Evolutionary conservation across 495 filamentous ascomycete species (phyloP).

Genomic region (Monascus purpureus): DNA sequence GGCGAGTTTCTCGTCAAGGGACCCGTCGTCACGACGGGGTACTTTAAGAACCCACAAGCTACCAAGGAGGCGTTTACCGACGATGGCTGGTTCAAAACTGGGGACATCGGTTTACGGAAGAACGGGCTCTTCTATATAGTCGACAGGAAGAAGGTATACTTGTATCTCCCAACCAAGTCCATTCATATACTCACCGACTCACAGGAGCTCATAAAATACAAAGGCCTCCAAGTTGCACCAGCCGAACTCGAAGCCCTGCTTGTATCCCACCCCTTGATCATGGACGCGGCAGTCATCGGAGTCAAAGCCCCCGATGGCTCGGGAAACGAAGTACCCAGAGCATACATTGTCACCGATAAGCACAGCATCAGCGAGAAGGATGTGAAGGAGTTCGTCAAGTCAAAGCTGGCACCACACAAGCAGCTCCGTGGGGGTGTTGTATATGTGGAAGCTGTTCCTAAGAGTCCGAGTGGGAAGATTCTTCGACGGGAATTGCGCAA

Average conservation of each 20-base stretch:
- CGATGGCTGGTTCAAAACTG: conserved; percentile 46
- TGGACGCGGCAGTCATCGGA: conserved; percentile 61
- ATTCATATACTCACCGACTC: too few relatives aligned
- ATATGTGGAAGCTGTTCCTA: conserved; percentile 8
- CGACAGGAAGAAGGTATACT: conserved; percentile 43
- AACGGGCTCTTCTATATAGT: conserved; percentile 39
- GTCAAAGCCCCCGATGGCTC: conserved; percentile 41
- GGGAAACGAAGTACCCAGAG: conserved; percentile 60
- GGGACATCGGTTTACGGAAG: conserved; percentile 39
- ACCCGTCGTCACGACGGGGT: conserved; percentile 30
- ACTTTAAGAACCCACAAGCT: conserved; percentile 36
- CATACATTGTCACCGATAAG: conserved; percentile 48
- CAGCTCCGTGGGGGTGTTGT: conserved; percentile 9
- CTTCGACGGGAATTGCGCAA: conserved; percentile 8
- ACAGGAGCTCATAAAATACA: conserved; percentile 64
- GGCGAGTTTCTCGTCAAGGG: conserved; percentile 58
- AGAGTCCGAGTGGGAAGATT: conserved; percentile 10
- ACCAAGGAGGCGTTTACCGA: conserved; percentile 34
- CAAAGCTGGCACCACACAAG: conserved; percentile 7
- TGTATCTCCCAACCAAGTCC: too few relatives aligned
- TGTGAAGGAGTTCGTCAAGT: conserved; percentile 18
- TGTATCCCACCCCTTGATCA: conserved; percentile 43
- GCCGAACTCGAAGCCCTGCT: conserved; percentile 61
- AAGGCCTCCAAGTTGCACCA: conserved; percentile 60
- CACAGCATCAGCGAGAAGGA: conserved; percentile 23